Evolutionary conservation across 352 stramenopile genomes (phyloP), one percentile per base, ranked within the genome.

Genomic region (Globisporangium irregulare): DNA sequence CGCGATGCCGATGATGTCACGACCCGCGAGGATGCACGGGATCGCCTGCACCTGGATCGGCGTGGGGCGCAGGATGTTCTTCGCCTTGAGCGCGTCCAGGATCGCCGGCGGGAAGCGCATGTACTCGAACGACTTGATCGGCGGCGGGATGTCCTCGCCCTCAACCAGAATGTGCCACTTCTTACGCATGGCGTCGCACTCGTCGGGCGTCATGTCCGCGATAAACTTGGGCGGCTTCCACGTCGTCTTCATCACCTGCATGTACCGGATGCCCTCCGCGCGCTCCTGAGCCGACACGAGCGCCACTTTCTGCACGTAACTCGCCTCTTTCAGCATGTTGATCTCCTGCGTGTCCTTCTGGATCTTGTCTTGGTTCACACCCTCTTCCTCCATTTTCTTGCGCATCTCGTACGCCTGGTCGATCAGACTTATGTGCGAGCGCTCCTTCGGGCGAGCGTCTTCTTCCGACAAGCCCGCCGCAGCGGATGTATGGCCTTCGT

Each of bases 21-120:
- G 88, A 20, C 96, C 96, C 1, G 95, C 90, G 34, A 99, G 85
- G 58, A 98, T 98, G 38, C 98, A 98, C 24, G 98, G 96, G 22
- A 99, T 89, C 51, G 97, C 98, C 72, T 99, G 98, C 70, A 99
- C 97, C 83, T 99, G 98, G 78, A 99, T 99, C 1, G 98, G 97
- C 41, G 98, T 99, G 2, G 98, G 98, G 5, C 93, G 80, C 63
- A 93, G 82, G 66, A 99, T 99, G 73, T 98, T 98, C 78, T 99
- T 99, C 24, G 86, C 85, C 55, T 93, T 82, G 18, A 99, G 85
- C 29, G 88, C 88, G 1, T 92, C 79, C 48, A 99, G 71, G 68
- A 99, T 97, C 36, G 94, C 86, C 12, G 73, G 68, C 2, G 97
- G 97, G 68, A 99, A 98, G 57, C 95, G 97, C 97, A 99, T 99